Evolutionary conservation across 2,329 filamentous ascomycete genomes (phyloP), one percentile per base, ranked within the genome.

Genomic region (Hymenoscyphus fructigenus): DNA sequence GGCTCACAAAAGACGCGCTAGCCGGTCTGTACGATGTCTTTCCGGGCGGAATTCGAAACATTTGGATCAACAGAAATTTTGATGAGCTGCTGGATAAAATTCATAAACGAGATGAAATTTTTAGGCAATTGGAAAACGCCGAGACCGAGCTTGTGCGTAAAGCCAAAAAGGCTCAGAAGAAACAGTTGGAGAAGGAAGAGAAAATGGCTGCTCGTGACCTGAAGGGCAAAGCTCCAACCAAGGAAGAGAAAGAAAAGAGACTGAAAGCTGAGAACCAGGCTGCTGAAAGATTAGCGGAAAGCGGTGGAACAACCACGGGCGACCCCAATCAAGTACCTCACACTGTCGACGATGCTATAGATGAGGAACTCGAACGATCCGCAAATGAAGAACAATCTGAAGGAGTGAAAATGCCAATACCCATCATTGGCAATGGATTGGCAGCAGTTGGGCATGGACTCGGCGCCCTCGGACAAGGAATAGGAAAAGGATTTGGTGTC

Each of bases 51-150:
- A 90, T 99, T 74, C 87, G 92, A 66, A 98, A 98, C 71, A 91
- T 99, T 57, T 99, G 94, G 93, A 88, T 99, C 72, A 99, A 97
- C 66, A 87, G 94, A 67, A 91, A 99, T 74, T 89, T 92, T 70
- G 91, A 93, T 55, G 84, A 89, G 9, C 84, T 99, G 12, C 84
- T 91, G 57, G 90, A 93, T 67, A 98, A 98, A 75, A 90, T 98
- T 57, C 85, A 91, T 59, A 80, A 87, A 68, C 86, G 95, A 56
- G 87, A 93, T 66, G 79, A 84, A 9, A 80, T 97, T 15, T 92
- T 94, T 57, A 76, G 83, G 53, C 80, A 82, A 63, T 84, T 99
- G 0, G 95, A 99, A 74, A 78, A 79, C 9, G 94, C 94, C 1
- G 90, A 98, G 77, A 97, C 92, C 0, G 87, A 92, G 26, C 80